phyloP scores from a whole-genome alignment of 768 basidiomycete species.

The Naganishia randhawae region DNA sequence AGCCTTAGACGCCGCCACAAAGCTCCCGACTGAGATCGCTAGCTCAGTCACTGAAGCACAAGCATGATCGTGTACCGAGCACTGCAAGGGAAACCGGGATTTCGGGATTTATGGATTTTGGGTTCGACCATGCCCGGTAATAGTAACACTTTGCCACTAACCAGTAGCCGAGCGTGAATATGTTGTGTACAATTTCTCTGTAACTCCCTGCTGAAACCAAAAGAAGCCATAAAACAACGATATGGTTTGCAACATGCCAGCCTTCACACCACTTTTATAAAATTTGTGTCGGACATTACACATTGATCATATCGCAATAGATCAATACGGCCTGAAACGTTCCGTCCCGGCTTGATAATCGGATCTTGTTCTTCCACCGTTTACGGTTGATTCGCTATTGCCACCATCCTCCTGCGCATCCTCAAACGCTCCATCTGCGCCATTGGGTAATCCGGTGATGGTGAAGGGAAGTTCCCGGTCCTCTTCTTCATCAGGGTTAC shows the following conservation, averaged over 20 bases:
- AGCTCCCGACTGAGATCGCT: neutral
- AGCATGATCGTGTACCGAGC: neutral
- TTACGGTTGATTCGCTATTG: neutral
- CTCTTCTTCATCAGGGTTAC: constrained; percentile 15
- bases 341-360: constrained; percentile 19
- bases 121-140: neutral
- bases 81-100: neutral
- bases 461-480: constrained; percentile 21
- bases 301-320: neutral
- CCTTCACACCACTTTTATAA: neutral
- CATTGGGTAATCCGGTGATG: constrained; percentile 12
- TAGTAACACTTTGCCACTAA: neutral
- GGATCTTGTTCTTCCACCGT: constrained; percentile 16
- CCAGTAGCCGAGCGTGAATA: neutral
- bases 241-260: neutral
- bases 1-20: neutral
- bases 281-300: neutral
- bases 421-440: constrained; percentile 13
- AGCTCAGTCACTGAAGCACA: neutral
- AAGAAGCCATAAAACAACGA: neutral
- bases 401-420: constrained; percentile 1
- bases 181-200: neutral
- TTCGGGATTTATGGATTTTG: neutral
- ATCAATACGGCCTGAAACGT: constrained; percentile 8
- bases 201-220: neutral